Evolutionary conservation across 164 flowering plant species (phyloP), one percentile per base, ranked within the genome.

Genomic region (Akebia trifoliata): DNA sequence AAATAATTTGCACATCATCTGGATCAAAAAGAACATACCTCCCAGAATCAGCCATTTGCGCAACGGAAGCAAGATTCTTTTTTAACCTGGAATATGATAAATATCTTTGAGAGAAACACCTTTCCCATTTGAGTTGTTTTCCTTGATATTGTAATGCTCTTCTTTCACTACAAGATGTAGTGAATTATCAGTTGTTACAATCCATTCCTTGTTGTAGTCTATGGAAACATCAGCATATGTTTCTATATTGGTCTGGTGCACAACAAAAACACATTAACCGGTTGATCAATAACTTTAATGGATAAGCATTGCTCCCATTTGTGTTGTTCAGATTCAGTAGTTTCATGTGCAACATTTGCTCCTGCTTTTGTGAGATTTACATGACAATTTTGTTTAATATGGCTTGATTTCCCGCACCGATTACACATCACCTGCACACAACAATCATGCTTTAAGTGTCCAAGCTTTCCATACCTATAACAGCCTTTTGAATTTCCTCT

Each of bases 121-220:
- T 2, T 17, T 12, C 22, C 42, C 50, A 26, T 46, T 31, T 8
- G 34, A 22, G 2, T 8, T 17, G 11, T n/a, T 47, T 3, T 3
- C 51, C 32, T 54, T 17, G 11, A 43, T 31, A n/a, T 35, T 51
- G 8, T 60, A 29, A 39, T 34, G 15, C n/a, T 69, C 61, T 54
- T 59, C 61, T 37, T 59, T 48, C 40, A n/a, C 18, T 11, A 69
- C 48, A 0, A 37, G 69, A 59, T 69, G 61, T 32, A 32, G 2
- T 2, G 69, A 49, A 35, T 64, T 69, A 69, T 69, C 73, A 22
- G 69, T 62, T 12, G 48, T 69, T 3, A 64, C 57, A 53, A 69
- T 56, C 60, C 50, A 40, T 4, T 52, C 57, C 10, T 40, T 29
- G 9, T 52, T 37, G 22, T 54, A 67, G 34, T 67, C 57, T 12